These are phyloP conservation scores for Domatiomyces globalis DNA, from an alignment of 2,329 filamentous ascomycete species.

Conservation along the genomic window DNA sequence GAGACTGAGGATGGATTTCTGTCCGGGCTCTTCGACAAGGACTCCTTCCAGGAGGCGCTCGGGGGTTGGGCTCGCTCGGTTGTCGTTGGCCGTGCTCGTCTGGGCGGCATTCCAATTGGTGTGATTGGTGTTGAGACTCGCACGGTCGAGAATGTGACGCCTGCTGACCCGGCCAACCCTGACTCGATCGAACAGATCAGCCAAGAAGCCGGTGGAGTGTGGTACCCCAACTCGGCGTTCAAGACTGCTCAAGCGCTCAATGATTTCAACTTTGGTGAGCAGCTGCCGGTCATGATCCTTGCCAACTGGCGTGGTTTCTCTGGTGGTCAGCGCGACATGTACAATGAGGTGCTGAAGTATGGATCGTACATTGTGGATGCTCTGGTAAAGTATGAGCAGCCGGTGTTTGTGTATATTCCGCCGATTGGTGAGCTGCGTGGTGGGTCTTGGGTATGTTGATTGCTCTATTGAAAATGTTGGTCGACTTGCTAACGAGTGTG, in stretches of 20 bases:
- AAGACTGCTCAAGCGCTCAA: constrained; percentile 98
- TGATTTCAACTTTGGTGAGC: constrained; percentile 98
- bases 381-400: constrained; percentile 95
- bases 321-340: constrained; percentile 98
- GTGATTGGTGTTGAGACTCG: constrained; percentile 95
- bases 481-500: constrained; percentile 22
- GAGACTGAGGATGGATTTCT: constrained; percentile 75
- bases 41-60: constrained; percentile 91
- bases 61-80: constrained; percentile 96
- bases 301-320: constrained; percentile 99
- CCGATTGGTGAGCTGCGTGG: constrained; percentile 92
- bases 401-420: constrained; percentile 97
- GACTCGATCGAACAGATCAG: constrained; percentile 93
- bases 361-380: constrained; percentile 98
- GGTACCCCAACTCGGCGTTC: constrained; percentile 99
- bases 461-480: not conserved
- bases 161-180: constrained; percentile 92
- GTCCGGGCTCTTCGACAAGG: constrained; percentile 86
- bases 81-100: constrained; percentile 86
- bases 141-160: constrained; percentile 89
- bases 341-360: constrained; percentile 99
- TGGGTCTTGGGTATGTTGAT: constrained; percentile 66
- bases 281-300: constrained; percentile 95
- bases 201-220: constrained; percentile 94
- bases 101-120: constrained; percentile 95